Evolutionary conservation across 306 rosid species (phyloP), one percentile per base, ranked within the genome.

Genomic region (Vachellia pachyceras): DNA sequence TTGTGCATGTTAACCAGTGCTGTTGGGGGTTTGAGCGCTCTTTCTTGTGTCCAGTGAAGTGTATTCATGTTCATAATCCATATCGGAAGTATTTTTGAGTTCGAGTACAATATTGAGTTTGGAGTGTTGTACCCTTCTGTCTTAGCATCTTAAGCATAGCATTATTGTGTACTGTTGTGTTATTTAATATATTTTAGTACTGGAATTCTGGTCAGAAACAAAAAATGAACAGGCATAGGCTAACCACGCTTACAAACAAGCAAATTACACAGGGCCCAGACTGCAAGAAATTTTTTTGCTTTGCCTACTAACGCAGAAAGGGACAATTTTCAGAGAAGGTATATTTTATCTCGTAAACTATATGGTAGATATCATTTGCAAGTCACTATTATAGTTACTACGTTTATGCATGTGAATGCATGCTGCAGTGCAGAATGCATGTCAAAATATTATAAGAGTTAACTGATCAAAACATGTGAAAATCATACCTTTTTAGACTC

Each of bases 401-500:
- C 9, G 20, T 45, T 46, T 71, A 71, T 71, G 76, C 33, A 72
- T 18, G 25, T 23, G 20, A 70, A 49, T 70, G 57, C 57, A 70
- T 70, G 33, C 22, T 70, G 41, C 40, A 70, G 6, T 45, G 22
- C 60, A 46, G 23, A 71, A 71, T 15, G 42, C 60, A 7, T 71
- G 60, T 23, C 42, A 45, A 45, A 5, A 6, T 14, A 71, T 35
- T 37, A 74, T 64, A 73, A n/a, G 35, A 12, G 83, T 35, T n/a
- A 45, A 20, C 45, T 11, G 72, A 14, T 8, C 23, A 36, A 25
- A 42, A 47, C 68, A 58, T 6, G 42, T 40, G 72, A 77, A 79
- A 68, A 68, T 57, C 77, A 64, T 78, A 93, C 99, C 97, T 96
- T 96, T 80, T 92, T 94, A 55, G 98, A 92, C 89, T 96, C 99